Conservation (phyloP, 2,329 filamentous ascomycete species). For the Cladorrhinum sp. region DNA sequence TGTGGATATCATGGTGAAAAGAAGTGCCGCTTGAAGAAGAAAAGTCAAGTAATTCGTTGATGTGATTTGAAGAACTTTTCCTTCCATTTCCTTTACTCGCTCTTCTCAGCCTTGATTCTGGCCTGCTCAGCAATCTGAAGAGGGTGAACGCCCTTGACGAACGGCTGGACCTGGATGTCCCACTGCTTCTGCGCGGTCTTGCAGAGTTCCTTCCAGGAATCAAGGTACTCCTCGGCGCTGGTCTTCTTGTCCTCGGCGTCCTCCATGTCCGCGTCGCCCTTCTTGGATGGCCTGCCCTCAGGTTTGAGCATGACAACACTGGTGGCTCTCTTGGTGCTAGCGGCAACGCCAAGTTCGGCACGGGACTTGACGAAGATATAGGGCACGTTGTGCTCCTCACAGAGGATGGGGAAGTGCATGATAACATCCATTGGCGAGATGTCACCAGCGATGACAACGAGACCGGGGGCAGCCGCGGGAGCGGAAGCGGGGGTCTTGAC, state of each 20-base stretch:
- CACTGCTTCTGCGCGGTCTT: constrained; percentile 66
- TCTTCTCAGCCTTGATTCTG: background rate
- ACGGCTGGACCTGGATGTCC: constrained; percentile 48
- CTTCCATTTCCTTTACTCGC: background rate
- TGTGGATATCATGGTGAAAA: background rate
- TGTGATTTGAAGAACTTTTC: background rate
- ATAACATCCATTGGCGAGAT: constrained; percentile 99
- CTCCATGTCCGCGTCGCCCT: constrained; percentile 43
- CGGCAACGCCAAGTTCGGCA: constrained; percentile 89
- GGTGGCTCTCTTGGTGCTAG: constrained; percentile 92
- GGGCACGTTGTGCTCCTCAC: constrained; percentile 95
- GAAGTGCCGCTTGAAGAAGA: background rate
- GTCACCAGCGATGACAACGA: constrained; percentile 92
- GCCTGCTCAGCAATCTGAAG: constrained; percentile 21
- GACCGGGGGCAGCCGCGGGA: constrained; percentile 51
- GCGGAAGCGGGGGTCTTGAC: constrained; percentile 59
- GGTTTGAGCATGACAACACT: constrained; percentile 81
- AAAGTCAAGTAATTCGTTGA: background rate
- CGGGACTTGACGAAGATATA: constrained; percentile 94
- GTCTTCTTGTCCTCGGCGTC: constrained; percentile 45
- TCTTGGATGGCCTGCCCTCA: constrained; percentile 24
- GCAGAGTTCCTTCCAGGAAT: constrained; percentile 61
- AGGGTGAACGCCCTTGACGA: constrained; percentile 30
- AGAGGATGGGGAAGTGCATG: constrained; percentile 93
- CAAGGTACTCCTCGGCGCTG: constrained; percentile 58